Conservation (phyloP, 1,284 basidiomycete genomes). For the Ganoderma boninense region DNA sequence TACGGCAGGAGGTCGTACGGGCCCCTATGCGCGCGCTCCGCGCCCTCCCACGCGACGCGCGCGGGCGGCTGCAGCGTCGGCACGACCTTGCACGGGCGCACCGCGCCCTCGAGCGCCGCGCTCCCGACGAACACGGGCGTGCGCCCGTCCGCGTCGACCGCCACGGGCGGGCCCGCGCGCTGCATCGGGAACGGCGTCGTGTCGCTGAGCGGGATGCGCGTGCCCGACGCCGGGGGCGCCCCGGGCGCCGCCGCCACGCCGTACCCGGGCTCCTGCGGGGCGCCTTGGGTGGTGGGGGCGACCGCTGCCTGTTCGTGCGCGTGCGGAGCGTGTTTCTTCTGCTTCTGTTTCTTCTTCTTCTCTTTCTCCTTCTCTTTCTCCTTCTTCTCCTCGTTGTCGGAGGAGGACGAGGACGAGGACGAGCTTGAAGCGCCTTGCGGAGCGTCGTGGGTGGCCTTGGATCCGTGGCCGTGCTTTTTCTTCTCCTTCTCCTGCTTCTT, state of each 20-base stretch:
- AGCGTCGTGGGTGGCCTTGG: no score
- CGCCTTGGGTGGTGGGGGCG: slow-evolving; percentile 15
- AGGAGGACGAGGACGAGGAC: no score
- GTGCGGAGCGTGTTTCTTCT: slow-evolving; percentile 28
- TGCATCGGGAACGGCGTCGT: slow-evolving; percentile 55
- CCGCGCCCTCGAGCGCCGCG: slow-evolving; percentile 69
- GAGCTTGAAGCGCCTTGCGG: no score
- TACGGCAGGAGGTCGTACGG: slow-evolving; percentile 78
- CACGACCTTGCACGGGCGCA: slow-evolving; percentile 83
- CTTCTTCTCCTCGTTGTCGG: slow-evolving; percentile 16
- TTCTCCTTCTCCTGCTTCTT: no score
- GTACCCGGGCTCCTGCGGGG: slow-evolving; percentile 20
- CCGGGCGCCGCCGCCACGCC: slow-evolving; percentile 6
- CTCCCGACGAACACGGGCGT: slow-evolving; percentile 76
- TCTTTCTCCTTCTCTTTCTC: no score
- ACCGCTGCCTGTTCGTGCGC: slow-evolving; percentile 31
- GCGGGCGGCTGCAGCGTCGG: slow-evolving; percentile 59
- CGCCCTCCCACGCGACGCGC: slow-evolving; percentile 69
- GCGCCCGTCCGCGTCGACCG: slow-evolving; percentile 58
- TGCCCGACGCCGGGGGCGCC: slow-evolving; percentile 63
- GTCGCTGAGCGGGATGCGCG: slow-evolving; percentile 62
- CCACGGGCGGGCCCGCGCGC: slow-evolving; percentile 56
- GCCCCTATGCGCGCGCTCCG: slow-evolving; percentile 65
- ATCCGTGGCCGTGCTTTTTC: no score
- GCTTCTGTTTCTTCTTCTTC: no score